These are phyloP conservation scores for Bacidia gigantensis DNA, from an alignment of 495 filamentous ascomycete genomes.

Conservation along the genomic window DNA sequence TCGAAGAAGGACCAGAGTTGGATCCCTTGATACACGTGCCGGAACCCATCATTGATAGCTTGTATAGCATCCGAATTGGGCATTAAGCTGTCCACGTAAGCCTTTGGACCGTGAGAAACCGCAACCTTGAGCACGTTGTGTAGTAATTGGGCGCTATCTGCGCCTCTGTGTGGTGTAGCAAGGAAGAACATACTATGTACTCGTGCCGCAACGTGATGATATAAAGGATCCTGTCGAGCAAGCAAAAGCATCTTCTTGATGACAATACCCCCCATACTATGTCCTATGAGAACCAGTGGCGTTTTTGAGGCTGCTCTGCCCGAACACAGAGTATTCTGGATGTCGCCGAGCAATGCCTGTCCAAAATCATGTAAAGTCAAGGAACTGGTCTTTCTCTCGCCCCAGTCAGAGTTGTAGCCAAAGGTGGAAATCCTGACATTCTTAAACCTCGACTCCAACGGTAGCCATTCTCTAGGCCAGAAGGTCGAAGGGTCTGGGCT, in stretches of 20 bases:
- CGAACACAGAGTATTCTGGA: background rate
- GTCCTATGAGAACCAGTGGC: constrained; percentile 32
- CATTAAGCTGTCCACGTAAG: constrained; percentile 4
- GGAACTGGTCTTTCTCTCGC: constrained; percentile 20
- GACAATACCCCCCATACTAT: constrained; percentile 42
- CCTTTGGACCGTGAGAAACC: constrained; percentile 6
- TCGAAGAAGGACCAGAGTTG: constrained; percentile 18
- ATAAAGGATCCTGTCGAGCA: constrained; percentile 10
- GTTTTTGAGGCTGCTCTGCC: background rate
- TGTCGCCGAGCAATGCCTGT: constrained; percentile 25
- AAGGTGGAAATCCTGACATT: constrained; percentile 26
- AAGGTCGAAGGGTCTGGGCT: constrained; percentile 16
- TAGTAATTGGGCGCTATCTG: constrained; percentile 29
- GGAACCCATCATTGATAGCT: constrained; percentile 24
- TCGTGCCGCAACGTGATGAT: constrained; percentile 16
- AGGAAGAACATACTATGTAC: constrained; percentile 38
- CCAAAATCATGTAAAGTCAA: constrained; percentile 33
- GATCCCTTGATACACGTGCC: constrained; percentile 14
- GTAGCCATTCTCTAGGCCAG: constrained; percentile 30
- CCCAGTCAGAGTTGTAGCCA: constrained; percentile 27
- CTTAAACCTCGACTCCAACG: constrained; percentile 20
- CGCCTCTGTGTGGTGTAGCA: constrained; percentile 34
- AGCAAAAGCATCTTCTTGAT: constrained; percentile 27
- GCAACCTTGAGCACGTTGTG: constrained; percentile 13
- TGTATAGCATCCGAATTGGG: constrained; percentile 14